Evolutionary conservation across 805 yeast genomes (phyloP), one percentile per base, ranked within the genome.

Genomic region (Wickerhamiella sergipiensis): DNA sequence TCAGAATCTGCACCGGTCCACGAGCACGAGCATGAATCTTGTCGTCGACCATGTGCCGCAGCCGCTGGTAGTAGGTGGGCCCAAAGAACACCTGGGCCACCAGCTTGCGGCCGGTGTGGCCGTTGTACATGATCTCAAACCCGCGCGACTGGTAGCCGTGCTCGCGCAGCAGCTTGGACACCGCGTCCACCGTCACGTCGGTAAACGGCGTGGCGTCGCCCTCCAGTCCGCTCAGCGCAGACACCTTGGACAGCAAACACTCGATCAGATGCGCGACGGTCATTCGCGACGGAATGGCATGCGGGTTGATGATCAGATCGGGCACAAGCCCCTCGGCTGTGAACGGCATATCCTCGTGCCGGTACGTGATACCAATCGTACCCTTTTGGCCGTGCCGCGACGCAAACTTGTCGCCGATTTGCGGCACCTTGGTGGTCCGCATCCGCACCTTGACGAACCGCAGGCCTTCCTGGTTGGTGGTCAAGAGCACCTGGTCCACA

Each of bases 281-380:
- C 99, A 92, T 92, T 78, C 99, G 97, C 52, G 99, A 92, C 60
- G 99, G 99, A 78, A 92, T 92, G 65, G 97, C 98, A 71, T 92
- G 99, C 2, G 99, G 99, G 68, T 92, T 92, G 67, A 92, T 92
- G 63, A 92, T 87, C 65, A 92, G 75, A 71, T 92, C 99, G 7
- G 99, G 99, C 39, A 90, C 97, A 65, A 90, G 70, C 68, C 99
- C 99, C 67, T 90, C 94, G 2, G 86, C 76, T 8, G 95, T 82
- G 67, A 92, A 92, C 26, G 98, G 99, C 97, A 92, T 90, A 67
- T 92, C 99, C 69, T 92, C 99, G 67, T 90, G 92, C 67, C 97
- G 80, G 67, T 90, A 92, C 0, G 98, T 92, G 56, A 92, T 92
- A 81, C 99, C 99, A 69, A 92, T 89, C 19, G 98, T 92, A 83